Conservation (phyloP, 169 alveolate genomes). For the Amoebophrya sp. region DNA sequence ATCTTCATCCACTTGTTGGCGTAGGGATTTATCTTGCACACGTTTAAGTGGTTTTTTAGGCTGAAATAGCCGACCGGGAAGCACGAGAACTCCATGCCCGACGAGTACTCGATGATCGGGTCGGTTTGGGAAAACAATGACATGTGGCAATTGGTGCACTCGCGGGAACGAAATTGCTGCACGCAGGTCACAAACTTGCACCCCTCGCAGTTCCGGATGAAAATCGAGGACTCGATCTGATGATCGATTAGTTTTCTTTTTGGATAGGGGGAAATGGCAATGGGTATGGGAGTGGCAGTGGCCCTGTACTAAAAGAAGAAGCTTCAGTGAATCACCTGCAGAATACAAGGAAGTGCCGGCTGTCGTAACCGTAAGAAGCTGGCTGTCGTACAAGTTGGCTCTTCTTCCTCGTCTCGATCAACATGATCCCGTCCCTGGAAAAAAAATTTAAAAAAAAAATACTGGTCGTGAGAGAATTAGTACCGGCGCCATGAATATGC, state of each 20-base stretch:
- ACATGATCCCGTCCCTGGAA: too few relatives aligned
- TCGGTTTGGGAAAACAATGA: background rate
- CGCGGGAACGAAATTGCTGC: background rate
- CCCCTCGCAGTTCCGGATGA: background rate
- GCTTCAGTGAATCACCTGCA: too few relatives aligned
- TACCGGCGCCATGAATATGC: background rate
- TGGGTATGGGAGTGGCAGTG: too few relatives aligned
- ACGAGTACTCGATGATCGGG: background rate
- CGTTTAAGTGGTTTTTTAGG: background rate
- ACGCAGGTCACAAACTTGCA: background rate
- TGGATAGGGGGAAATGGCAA: too few relatives aligned
- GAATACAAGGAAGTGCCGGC: too few relatives aligned
- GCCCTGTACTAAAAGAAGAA: too few relatives aligned
- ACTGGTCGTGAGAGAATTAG: too few relatives aligned
- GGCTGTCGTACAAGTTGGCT: too few relatives aligned
- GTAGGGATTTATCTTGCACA: background rate
- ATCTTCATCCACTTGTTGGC: background rate
- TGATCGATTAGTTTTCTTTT: too few relatives aligned
- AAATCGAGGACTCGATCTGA: background rate
- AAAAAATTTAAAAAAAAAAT: too few relatives aligned
- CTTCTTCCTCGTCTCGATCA: too few relatives aligned
- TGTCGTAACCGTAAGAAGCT: too few relatives aligned
- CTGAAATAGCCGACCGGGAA: background rate
- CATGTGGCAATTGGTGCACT: background rate
- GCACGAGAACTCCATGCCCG: background rate